Evolutionary conservation across 495 filamentous ascomycete species (phyloP).

Genomic region (Stereocaulon alpinum): DNA sequence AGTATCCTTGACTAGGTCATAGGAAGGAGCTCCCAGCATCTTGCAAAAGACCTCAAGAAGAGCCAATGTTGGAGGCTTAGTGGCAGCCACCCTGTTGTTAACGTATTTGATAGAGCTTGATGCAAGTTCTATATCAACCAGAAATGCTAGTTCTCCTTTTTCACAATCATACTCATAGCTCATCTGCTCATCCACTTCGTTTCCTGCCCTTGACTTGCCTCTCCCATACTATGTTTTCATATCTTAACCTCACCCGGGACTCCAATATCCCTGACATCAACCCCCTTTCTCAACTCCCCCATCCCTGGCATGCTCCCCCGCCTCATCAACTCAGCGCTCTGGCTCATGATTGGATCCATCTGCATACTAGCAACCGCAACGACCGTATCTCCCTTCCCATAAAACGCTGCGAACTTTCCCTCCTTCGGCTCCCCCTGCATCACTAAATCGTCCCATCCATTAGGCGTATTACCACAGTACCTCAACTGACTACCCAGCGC

Average conservation of each 20-base stretch:
- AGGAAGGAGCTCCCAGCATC: too few relatives aligned
- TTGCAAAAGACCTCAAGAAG: too few relatives aligned
- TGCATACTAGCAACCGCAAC: slow-evolving; percentile 88
- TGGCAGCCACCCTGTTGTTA: too few relatives aligned
- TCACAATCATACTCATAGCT: too few relatives aligned
- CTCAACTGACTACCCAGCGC: slow-evolving; percentile 80
- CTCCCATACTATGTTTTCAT: slow-evolving; percentile 15
- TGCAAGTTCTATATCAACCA: too few relatives aligned
- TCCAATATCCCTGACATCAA: slow-evolving; percentile 58
- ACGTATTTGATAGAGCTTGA: too few relatives aligned
- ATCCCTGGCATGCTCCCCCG: slow-evolving; percentile 72
- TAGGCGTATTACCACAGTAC: slow-evolving; percentile 77
- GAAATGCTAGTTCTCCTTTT: too few relatives aligned
- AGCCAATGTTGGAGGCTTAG: too few relatives aligned
- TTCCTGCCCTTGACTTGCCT: neutral
- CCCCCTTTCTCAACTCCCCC: slow-evolving; percentile 58
- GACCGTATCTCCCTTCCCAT: slow-evolving; percentile 76
- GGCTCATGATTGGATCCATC: slow-evolving; percentile 75
- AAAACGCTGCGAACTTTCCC: slow-evolving; percentile 80
- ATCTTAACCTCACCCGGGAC: slow-evolving; percentile 45
- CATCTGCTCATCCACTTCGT: too few relatives aligned
- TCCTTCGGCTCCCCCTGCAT: slow-evolving; percentile 67
- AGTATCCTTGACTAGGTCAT: too few relatives aligned
- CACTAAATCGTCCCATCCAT: slow-evolving; percentile 76
- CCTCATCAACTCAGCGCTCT: slow-evolving; percentile 79